Evolutionary conservation across 345 rosid genomes (phyloP).

Genomic region (Gossypium herbaceum): DNA sequence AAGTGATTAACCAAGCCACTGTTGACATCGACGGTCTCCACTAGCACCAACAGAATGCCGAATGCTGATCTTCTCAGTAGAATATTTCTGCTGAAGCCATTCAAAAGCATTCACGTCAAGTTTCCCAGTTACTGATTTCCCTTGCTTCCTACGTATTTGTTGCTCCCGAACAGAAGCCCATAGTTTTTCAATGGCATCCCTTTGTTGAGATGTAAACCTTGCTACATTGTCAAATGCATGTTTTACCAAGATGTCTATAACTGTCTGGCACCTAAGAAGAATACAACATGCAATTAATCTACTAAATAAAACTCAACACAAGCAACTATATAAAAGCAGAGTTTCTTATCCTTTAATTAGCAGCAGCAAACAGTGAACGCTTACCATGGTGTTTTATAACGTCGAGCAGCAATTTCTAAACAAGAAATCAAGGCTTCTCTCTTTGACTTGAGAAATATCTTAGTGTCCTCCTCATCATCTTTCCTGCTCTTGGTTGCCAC

Average conservation of each 20-base stretch:
- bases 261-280: slow-evolving; percentile 86
- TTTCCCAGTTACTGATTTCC: slow-evolving; percentile 83
- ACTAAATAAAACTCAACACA: not conserved
- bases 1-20: slow-evolving; percentile 76
- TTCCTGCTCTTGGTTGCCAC: slow-evolving; percentile 29
- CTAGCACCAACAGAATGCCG: slow-evolving; percentile 77
- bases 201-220: slow-evolving; percentile 74
- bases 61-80: slow-evolving; percentile 85
- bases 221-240: slow-evolving; percentile 76
- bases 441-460: slow-evolving; percentile 61
- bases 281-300: not conserved
- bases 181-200: slow-evolving; percentile 81
- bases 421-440: slow-evolving; percentile 83
- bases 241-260: slow-evolving; percentile 90
- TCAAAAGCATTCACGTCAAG: slow-evolving; percentile 91
- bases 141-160: slow-evolving; percentile 78
- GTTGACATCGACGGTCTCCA: slow-evolving; percentile 83
- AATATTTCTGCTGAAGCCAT: slow-evolving; percentile 79
- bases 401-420: slow-evolving; percentile 87
- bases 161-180: slow-evolving; percentile 88
- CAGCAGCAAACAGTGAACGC: not conserved
- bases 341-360: not conserved
- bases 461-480: slow-evolving; percentile 55
- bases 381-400: slow-evolving; percentile 86
- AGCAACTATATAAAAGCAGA: not conserved